A percentile compares a stretch with the other conserved stretches of the same genome.
Evolutionary conservation across 495 filamentous ascomycete genomes (phyloP).

Genomic region (Lophiostoma macrostomum): DNA sequence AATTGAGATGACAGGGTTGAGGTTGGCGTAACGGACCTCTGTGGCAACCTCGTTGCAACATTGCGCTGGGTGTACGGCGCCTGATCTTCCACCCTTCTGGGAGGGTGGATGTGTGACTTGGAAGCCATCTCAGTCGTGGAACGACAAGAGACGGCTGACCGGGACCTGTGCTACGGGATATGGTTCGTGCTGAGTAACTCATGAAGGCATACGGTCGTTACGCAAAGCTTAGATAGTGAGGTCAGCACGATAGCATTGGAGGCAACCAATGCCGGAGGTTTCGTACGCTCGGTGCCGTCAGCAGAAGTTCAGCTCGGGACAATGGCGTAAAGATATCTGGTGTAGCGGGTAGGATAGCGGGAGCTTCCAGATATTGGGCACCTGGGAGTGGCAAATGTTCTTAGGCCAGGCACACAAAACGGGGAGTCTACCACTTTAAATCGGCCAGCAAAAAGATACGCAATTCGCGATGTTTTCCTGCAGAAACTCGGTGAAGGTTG

Average conservation of each 20-base stretch:
- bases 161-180: slow-evolving; percentile 25
- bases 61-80: slow-evolving; percentile 26
- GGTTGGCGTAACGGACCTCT: slow-evolving; percentile 28
- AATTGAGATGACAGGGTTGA: slow-evolving; percentile 18
- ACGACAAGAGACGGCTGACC: slow-evolving; percentile 28
- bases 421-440: slow-evolving; percentile 25
- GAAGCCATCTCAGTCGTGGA: slow-evolving; percentile 38
- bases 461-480: slow-evolving; percentile 12
- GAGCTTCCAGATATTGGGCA: slow-evolving; percentile 21
- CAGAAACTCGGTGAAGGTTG: slow-evolving; percentile 25
- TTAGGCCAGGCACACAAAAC: slow-evolving; percentile 20
- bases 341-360: background rate
- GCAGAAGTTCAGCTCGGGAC: slow-evolving; percentile 30
- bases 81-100: slow-evolving; percentile 26
- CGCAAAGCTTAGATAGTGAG: slow-evolving; percentile 3
- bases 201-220: slow-evolving; percentile 33
- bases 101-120: slow-evolving; percentile 33
- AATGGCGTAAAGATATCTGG: slow-evolving; percentile 8
- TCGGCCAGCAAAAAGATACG: slow-evolving; percentile 6
- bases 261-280: slow-evolving; percentile 17
- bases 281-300: slow-evolving; percentile 24
- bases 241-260: slow-evolving; percentile 19
- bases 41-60: slow-evolving; percentile 29
- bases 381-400: slow-evolving; percentile 29
- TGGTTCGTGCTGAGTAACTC: slow-evolving; percentile 32